Percentiles rank a stretch among this genome's conserved stretches.
These are phyloP conservation scores for Euphorbia peplus DNA, from an alignment of 345 rosid species.

Conservation along the genomic window DNA sequence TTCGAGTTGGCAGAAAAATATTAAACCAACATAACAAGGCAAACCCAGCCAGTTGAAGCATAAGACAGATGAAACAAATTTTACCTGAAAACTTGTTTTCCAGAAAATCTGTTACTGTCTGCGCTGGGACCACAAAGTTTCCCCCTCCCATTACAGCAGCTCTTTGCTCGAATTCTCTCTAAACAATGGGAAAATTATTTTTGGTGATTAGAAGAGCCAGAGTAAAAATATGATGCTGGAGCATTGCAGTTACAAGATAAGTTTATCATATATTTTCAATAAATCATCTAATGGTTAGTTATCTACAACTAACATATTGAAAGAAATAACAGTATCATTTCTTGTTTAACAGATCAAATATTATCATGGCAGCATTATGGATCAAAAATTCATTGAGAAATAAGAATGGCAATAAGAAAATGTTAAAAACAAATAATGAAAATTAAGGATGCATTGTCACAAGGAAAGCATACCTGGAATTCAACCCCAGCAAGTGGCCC, in stretches of 20 bases:
- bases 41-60: constrained; percentile 14
- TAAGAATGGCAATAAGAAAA: neutral
- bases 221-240: constrained; percentile 6
- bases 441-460: neutral
- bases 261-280: neutral
- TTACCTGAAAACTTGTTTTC: constrained; percentile 73
- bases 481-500: constrained; percentile 93
- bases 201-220: neutral
- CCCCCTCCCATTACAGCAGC: constrained; percentile 94
- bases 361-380: constrained; percentile 5
- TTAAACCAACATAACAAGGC: constrained; percentile 42
- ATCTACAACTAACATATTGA: neutral
- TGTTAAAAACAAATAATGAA: neutral
- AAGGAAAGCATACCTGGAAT: constrained; percentile 62
- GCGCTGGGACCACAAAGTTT: constrained; percentile 75
- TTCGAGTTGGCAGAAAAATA: constrained; percentile 48
- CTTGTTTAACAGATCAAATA: constrained; percentile 1
- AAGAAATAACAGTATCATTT: neutral
- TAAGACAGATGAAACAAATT: neutral
- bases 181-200: constrained; percentile 20
- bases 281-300: neutral
- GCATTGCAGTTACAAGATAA: neutral
- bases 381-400: neutral
- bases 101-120: constrained; percentile 79
- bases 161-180: constrained; percentile 89